These are phyloP conservation scores for Arthrinium puccinioides DNA, from an alignment of 2,329 filamentous ascomycete genomes.

Conservation along the genomic window DNA sequence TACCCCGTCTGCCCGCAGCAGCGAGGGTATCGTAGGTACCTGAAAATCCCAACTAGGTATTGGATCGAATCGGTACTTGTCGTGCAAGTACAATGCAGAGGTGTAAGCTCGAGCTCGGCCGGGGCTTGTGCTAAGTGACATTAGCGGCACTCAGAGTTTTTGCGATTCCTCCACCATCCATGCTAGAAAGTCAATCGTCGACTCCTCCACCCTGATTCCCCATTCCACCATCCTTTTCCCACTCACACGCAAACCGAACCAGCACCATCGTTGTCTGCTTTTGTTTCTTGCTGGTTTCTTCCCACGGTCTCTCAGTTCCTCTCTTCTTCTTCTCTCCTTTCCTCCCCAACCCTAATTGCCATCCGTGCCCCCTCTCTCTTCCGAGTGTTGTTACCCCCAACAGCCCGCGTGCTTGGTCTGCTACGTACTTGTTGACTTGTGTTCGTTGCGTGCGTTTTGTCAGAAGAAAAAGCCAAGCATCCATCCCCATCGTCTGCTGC, in stretches of 20 bases:
- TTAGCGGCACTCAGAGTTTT: conserved; percentile 11
- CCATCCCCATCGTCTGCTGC: too few relatives aligned
- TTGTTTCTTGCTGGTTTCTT: conserved; percentile 21
- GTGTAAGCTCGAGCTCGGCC: too few relatives aligned
- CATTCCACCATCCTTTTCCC: conserved; percentile 19
- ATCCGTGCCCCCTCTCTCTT: conserved; percentile 16
- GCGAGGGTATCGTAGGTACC: too few relatives aligned
- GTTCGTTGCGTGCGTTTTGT: conserved; percentile 28
- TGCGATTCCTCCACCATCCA: conserved; percentile 8
- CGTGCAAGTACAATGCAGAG: too few relatives aligned
- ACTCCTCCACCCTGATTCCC: conserved; percentile 17
- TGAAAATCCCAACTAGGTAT: too few relatives aligned
- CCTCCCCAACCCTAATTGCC: conserved; percentile 19
- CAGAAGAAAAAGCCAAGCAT: too few relatives aligned
- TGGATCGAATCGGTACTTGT: too few relatives aligned
- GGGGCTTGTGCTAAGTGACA: conserved; percentile 2
- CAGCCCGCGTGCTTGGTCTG: conserved; percentile 22
- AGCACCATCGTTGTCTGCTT: conserved; percentile 24
- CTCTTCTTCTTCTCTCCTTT: conserved; percentile 34
- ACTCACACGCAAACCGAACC: conserved; percentile 25
- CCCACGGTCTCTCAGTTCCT: conserved; percentile 22
- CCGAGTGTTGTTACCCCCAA: too few relatives aligned
- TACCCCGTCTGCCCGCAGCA: too few relatives aligned
- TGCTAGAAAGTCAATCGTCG: conserved; percentile 5
- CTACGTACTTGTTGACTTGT: too few relatives aligned